These are phyloP conservation scores for Conticribra guillardii DNA, from an alignment of 108 stramenopile species.

Conservation along the genomic window DNA sequence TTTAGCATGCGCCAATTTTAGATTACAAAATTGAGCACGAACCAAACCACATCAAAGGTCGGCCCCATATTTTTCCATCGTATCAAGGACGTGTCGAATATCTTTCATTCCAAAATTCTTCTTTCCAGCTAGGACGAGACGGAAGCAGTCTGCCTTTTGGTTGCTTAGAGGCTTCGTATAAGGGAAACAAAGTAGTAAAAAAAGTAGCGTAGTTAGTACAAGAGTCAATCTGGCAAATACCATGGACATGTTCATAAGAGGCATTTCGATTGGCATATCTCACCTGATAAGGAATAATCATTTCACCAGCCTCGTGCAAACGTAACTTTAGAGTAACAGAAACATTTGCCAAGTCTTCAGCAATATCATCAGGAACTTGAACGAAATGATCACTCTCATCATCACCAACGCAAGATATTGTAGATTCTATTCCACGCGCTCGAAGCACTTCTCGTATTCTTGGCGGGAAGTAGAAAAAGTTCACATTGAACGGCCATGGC, in stretches of 20 bases:
- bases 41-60: too few species aligned
- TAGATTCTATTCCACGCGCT: slow-evolving; percentile 10
- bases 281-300: slow-evolving; percentile 56
- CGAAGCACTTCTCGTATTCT: slow-evolving; percentile 42
- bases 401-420: neutral
- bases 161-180: slow-evolving; percentile 44
- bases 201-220: neutral
- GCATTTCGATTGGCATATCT: slow-evolving; percentile 10
- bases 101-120: slow-evolving; percentile 47
- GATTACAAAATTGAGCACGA: too few species aligned
- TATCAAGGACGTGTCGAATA: slow-evolving; percentile 47
- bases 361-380: slow-evolving; percentile 52
- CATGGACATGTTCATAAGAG: too few species aligned
- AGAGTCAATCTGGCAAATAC: neutral
- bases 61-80: slow-evolving; percentile 59
- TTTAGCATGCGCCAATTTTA: too few species aligned
- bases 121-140: slow-evolving; percentile 58
- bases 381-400: slow-evolving; percentile 17
- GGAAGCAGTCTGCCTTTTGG: slow-evolving; percentile 64
- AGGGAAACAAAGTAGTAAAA: neutral
- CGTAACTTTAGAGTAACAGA: slow-evolving; percentile 52
- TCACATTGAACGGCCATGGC: slow-evolving; percentile 65
- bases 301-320: slow-evolving; percentile 57
- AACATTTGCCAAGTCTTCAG: slow-evolving; percentile 47
- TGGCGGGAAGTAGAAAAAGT: slow-evolving; percentile 64